Evolutionary conservation across 202 grass and related monocot species (phyloP), one percentile per base, ranked within the genome.

Genomic region (Panicum virgatum): DNA sequence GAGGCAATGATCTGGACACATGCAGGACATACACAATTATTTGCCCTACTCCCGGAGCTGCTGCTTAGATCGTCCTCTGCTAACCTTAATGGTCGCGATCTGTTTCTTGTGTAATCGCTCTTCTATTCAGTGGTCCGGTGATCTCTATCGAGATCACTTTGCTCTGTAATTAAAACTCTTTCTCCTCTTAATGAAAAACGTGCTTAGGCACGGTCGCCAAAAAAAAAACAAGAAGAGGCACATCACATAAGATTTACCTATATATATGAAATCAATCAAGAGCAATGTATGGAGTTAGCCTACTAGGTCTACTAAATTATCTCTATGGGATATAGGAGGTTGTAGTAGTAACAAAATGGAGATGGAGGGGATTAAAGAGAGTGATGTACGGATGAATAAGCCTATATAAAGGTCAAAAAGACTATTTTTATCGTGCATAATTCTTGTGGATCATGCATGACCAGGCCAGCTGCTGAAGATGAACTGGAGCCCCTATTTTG

Each of bases 381-480:
- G 64, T 19, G 83, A 9, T 78, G 42, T 78, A 67, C 72, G 37
- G 42, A 61, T 38, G 59, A 73, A 50, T 8, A 22, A 23, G 32
- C 43, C 83, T 86, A 86, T 86, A 78, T 86, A 73, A 86, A n/a
- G 83, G 67, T 54, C 14, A 47, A 6, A 73, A 66, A 3, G 15
- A 20, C 88, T 86, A 86, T 82, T 89, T 89, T 89, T 86, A 52
- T 37, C 73, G 42, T 65, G 73, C 66, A 51, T 59, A 47, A 37
- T 66, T 68, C 79, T 78, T 39, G 61, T 54, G 79, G 79, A 86
- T 89, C 73, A 23, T 48, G 77, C 69, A 75, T 75, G 77, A 48
- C 25, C 27, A 53, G 29, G 19, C 47, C 53, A 38, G 60, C 48
- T 59, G 62, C 61, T 71, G 48, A 75, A 66, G 61, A 19, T 57